Percentiles rank a stretch among this genome's conserved stretches.
Evolutionary conservation across 2,329 filamentous ascomycete species (phyloP).

Genomic region (Thielaviopsis ethacetica): DNA sequence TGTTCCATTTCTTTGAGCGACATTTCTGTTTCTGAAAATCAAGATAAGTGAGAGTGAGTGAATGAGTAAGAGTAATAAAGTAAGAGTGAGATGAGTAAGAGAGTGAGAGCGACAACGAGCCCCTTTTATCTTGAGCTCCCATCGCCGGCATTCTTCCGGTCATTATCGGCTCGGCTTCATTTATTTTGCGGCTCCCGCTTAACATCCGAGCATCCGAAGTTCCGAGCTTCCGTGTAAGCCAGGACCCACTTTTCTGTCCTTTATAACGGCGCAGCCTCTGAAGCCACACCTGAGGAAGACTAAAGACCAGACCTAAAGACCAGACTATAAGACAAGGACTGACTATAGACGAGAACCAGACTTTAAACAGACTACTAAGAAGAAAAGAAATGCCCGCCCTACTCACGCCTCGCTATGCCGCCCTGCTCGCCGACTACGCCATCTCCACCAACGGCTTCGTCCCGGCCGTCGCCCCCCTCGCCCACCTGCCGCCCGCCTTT

Average conservation of each 20-base stretch:
- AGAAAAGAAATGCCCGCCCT: background rate
- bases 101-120: background rate
- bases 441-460: conserved; percentile 62
- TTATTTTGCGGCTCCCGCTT: background rate
- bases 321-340: background rate
- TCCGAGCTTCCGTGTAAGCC: background rate
- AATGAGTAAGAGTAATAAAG: background rate
- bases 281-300: no score
- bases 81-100: background rate
- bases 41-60: background rate
- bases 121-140: background rate
- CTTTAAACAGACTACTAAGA: no score
- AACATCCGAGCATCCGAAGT: background rate
- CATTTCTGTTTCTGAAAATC: background rate
- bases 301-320: no score
- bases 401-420: background rate
- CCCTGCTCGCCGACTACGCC: background rate
- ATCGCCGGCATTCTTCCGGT: no score
- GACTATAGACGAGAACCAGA: no score
- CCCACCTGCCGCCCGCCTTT: conserved; percentile 69
- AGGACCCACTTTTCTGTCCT: background rate
- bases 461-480: conserved; percentile 66
- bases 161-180: background rate
- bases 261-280: background rate
- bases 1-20: background rate